A percentile compares a stretch with the other conserved stretches of the same genome.
Evolutionary conservation across 2,329 filamentous ascomycete species (phyloP).

Genomic region (Aspergillus sclerotialis): DNA sequence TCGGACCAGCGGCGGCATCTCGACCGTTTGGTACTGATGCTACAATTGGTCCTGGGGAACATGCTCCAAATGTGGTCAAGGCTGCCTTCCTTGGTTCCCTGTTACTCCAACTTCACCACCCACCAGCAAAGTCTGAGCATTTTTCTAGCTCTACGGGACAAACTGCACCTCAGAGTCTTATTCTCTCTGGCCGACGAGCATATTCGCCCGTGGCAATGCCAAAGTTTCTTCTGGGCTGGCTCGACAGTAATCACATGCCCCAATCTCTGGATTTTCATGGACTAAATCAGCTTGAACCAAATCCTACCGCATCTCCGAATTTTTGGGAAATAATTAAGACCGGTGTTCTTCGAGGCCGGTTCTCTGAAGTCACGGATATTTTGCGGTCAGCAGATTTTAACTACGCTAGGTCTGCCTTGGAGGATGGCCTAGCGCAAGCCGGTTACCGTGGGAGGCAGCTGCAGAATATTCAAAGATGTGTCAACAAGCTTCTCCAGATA

Average conservation of each 20-base stretch:
- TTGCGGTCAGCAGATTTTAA: conserved; percentile 73
- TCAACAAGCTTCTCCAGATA: conserved; percentile 60
- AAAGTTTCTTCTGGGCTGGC: conserved; percentile 75
- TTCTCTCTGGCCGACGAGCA: conserved; percentile 18
- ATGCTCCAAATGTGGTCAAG: conserved; percentile 61
- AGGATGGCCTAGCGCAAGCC: conserved; percentile 56
- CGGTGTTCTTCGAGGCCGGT: conserved; percentile 66
- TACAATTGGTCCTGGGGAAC: conserved; percentile 53
- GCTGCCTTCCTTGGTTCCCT: conserved; percentile 73
- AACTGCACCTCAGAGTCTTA: conserved; percentile 21
- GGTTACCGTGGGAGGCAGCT: conserved; percentile 71
- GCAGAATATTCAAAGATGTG: conserved; percentile 67
- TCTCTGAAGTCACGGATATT: conserved; percentile 59
- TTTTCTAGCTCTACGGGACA: conserved; percentile 17
- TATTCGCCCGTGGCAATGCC: conserved; percentile 51
- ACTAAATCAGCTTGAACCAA: conserved; percentile 58
- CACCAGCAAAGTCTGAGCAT: conserved; percentile 33
- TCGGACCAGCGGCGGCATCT: conserved; percentile 36
- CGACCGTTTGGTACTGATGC: conserved; percentile 43
- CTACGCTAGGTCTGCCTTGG: conserved; percentile 57
- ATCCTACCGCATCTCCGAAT: conserved; percentile 65
- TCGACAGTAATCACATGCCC: conserved; percentile 66
- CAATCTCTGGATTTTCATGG: conserved; percentile 61
- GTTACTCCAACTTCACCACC: conserved; percentile 72
- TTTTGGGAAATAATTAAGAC: conserved; percentile 85